A percentile compares a stretch with the other conserved stretches of the same genome.
Conservation (phyloP, 1,139 yeast genomes). For the Ashbya aceris region DNA sequence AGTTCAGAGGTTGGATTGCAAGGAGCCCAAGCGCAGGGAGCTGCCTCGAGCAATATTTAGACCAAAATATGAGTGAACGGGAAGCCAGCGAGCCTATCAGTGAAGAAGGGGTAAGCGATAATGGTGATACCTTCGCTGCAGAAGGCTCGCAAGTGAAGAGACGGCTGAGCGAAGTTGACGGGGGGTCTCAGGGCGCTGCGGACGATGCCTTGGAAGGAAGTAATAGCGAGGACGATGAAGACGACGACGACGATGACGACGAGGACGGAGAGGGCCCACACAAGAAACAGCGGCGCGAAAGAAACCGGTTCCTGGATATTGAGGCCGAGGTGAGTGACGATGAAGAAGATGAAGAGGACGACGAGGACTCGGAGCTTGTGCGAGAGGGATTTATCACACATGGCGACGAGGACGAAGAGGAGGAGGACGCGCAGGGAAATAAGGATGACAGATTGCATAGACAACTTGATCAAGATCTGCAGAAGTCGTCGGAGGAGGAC, state of each 20-base stretch:
- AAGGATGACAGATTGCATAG: slow-evolving; percentile 65
- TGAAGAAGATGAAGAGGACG: slow-evolving; percentile 91
- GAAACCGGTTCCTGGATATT: slow-evolving; percentile 92
- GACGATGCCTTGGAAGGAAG: neutral
- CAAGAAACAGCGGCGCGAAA: slow-evolving; percentile 57
- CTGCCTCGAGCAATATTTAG: no score
- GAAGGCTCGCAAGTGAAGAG: neutral
- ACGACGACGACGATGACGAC: slow-evolving; percentile 41
- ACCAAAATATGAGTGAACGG: no score
- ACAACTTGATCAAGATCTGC: slow-evolving; percentile 84
- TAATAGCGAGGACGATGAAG: slow-evolving; percentile 24
- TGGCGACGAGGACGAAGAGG: slow-evolving; percentile 49
- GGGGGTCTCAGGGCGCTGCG: neutral
- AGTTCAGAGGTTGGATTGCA: no score
- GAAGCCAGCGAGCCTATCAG: no score
- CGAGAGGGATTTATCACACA: slow-evolving; percentile 67
- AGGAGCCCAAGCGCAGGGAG: no score
- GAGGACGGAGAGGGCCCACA: slow-evolving; percentile 54
- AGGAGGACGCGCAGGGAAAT: slow-evolving; percentile 40
- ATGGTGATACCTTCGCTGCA: neutral
- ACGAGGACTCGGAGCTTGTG: slow-evolving; percentile 80
- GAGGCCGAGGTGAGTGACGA: slow-evolving; percentile 99
- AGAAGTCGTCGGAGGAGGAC: slow-evolving; percentile 85
- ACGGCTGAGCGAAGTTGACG: neutral
- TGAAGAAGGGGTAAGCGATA: neutral